A percentile compares a stretch with the other conserved stretches of the same genome.
These are phyloP conservation scores for Alternaria triticimaculans DNA, from an alignment of 2,329 filamentous ascomycete genomes.

Conservation along the genomic window DNA sequence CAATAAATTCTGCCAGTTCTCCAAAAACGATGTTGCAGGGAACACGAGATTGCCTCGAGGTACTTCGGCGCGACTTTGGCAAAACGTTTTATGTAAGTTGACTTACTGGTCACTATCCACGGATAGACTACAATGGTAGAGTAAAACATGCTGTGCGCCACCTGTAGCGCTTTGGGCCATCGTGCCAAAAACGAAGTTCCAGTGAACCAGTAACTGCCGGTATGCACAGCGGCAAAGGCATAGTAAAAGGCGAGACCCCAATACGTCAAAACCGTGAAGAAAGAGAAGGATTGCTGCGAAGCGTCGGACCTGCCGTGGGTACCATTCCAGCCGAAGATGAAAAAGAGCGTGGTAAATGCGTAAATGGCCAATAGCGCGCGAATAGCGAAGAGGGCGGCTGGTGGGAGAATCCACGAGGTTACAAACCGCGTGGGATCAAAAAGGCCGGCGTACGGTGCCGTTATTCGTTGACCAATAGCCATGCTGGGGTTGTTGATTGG, in stretches of 20 bases:
- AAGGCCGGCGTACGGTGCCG: slow-evolving; percentile 32
- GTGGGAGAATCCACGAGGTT: slow-evolving; percentile 81
- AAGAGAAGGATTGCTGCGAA: slow-evolving; percentile 69
- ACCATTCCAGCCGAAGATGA: slow-evolving; percentile 71
- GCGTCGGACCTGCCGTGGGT: slow-evolving; percentile 57
- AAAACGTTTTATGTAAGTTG: not conserved
- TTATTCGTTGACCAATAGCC: slow-evolving; percentile 32
- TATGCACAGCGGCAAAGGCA: slow-evolving; percentile 71
- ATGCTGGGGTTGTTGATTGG: slow-evolving; percentile 23
- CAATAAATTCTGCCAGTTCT: not conserved
- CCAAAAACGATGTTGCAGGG: not conserved
- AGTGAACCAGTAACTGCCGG: slow-evolving; percentile 64
- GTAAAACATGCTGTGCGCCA: slow-evolving; percentile 51
- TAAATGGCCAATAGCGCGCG: slow-evolving; percentile 66
- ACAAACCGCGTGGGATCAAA: slow-evolving; percentile 66
- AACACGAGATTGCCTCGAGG: not conserved
- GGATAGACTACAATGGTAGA: slow-evolving; percentile 53
- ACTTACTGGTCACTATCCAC: slow-evolving; percentile 54
- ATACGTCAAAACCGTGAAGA: slow-evolving; percentile 82
- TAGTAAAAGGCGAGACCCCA: slow-evolving; percentile 86
- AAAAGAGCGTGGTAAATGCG: slow-evolving; percentile 72
- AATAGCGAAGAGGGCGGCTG: slow-evolving; percentile 65
- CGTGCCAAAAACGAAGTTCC: slow-evolving; percentile 46
- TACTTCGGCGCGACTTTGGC: not conserved
- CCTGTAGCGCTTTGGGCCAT: slow-evolving; percentile 48